Evolutionary conservation across 2,329 filamentous ascomycete genomes (phyloP).

Genomic region (Nannizzia gypsea): DNA sequence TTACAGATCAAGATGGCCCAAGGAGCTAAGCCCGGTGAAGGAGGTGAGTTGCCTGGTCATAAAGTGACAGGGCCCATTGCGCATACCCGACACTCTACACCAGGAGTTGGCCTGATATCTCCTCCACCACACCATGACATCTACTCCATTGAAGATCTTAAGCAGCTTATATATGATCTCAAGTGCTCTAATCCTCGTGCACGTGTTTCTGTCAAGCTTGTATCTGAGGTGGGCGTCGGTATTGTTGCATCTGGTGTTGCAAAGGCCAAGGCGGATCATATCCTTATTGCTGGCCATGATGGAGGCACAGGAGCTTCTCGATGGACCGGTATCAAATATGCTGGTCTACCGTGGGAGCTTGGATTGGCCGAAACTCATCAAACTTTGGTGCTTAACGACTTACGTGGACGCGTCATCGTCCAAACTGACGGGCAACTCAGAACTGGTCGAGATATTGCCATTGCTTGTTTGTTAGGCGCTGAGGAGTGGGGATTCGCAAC

Average conservation of each 20-base stretch:
- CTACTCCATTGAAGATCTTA: slow-evolving; percentile 95
- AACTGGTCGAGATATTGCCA: slow-evolving; percentile 85
- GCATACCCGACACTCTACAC: slow-evolving; percentile 87
- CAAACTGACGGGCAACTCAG: slow-evolving; percentile 92
- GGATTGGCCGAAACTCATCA: slow-evolving; percentile 96
- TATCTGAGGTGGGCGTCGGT: slow-evolving; percentile 93
- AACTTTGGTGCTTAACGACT: slow-evolving; percentile 87
- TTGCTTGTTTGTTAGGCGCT: slow-evolving; percentile 89
- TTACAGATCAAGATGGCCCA: slow-evolving; percentile 99
- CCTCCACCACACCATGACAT: slow-evolving; percentile 96
- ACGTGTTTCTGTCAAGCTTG: slow-evolving; percentile 90
- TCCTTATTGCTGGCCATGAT: slow-evolving; percentile 91
- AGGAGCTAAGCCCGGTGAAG: slow-evolving; percentile 93
- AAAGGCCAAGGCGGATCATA: slow-evolving; percentile 94
- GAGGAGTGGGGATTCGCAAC: slow-evolving; percentile 98
- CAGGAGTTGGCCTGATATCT: slow-evolving; percentile 90
- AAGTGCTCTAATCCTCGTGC: slow-evolving; percentile 92
- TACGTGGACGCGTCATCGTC: slow-evolving; percentile 87
- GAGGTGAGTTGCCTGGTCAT: slow-evolving; percentile 91
- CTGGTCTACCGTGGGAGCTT: slow-evolving; percentile 89
- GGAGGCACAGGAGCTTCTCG: slow-evolving; percentile 92
- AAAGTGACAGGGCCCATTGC: slow-evolving; percentile 93
- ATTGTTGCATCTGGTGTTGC: slow-evolving; percentile 96
- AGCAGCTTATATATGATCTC: slow-evolving; percentile 93
- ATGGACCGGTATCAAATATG: slow-evolving; percentile 99